phyloP scores from a whole-genome alignment of 2,329 filamentous ascomycete genomes.

The Dothideomycetes sp. region DNA sequence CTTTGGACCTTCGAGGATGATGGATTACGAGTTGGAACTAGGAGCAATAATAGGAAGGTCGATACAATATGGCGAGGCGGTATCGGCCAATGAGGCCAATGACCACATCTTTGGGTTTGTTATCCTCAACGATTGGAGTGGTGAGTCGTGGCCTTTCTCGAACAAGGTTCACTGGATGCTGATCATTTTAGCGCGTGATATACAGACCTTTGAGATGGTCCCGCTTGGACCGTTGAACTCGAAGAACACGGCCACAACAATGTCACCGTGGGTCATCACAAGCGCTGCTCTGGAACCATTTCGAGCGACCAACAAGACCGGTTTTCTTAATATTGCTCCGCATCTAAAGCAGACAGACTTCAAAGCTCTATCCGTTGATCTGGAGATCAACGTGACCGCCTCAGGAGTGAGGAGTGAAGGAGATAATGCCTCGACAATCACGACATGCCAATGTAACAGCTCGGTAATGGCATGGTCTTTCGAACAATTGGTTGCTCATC shows the following conservation, averaged over 20 bases:
- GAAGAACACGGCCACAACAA: constrained; percentile 49
- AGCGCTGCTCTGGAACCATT: constrained; percentile 43
- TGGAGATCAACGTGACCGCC: constrained; percentile 11
- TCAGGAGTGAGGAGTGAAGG: constrained; percentile 7
- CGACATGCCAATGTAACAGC: constrained; percentile 19
- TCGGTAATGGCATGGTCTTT: constrained; percentile 35
- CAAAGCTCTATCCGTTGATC: constrained; percentile 20
- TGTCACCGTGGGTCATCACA: constrained; percentile 52
- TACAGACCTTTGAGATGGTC: constrained; percentile 50
- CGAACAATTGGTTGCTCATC: constrained; percentile 33
- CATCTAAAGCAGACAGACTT: constrained; percentile 14
- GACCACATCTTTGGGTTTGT: constrained; percentile 54
- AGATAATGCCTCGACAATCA: constrained; percentile 8
- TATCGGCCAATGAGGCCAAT: constrained; percentile 30
- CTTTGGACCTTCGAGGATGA: constrained; percentile 27
- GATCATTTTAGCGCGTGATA: constrained; percentile 38
- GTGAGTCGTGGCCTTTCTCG: constrained; percentile 15
- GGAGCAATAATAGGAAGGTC: constrained; percentile 34
- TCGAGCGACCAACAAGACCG: constrained; percentile 12
- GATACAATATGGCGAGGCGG: constrained; percentile 24
- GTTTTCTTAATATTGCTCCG: constrained; percentile 18
- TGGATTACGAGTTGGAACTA: constrained; percentile 42
- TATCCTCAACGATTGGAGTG: constrained; percentile 52
- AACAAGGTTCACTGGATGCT: constrained; percentile 9
- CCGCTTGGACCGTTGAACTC: constrained; percentile 51